Percentiles rank a stretch among this genome's conserved stretches.
phyloP scores from a whole-genome alignment of 192 early-diverging fungal species.

The Backusella tuberculispora region DNA sequence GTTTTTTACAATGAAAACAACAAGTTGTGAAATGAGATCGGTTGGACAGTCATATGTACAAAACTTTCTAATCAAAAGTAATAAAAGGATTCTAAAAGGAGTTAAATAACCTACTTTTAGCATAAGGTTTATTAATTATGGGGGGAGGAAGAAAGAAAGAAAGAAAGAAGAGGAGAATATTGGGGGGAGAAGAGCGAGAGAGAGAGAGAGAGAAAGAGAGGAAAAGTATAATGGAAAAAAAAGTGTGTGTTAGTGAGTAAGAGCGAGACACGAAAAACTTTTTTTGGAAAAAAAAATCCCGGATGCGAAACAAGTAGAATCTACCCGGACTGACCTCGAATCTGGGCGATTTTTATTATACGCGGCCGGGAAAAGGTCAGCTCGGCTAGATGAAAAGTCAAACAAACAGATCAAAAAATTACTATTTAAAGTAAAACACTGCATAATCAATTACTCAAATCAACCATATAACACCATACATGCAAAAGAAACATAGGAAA shows the following conservation, averaged over 20 bases:
- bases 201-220: no score
- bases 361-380: background rate
- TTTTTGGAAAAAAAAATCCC: background rate
- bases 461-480: background rate
- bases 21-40: slow-evolving; percentile 12
- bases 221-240: background rate
- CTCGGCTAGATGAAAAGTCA: no score
- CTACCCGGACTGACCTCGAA: slow-evolving; percentile 9
- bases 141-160: background rate
- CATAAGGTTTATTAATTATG: background rate
- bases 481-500: background rate
- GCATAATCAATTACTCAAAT: background rate
- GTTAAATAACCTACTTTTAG: background rate
- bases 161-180: background rate
- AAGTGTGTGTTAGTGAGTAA: no score
- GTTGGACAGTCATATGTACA: slow-evolving; percentile 16
- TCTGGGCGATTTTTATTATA: background rate
- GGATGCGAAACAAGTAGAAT: background rate
- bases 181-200: background rate
- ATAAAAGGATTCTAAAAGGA: background rate
- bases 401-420: background rate
- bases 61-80: slow-evolving; percentile 1
- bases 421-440: background rate
- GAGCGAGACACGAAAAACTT: background rate
- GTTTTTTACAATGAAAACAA: slow-evolving; percentile 9